These are phyloP conservation scores for Alnus glutinosa DNA, from an alignment of 306 rosid genomes.

Conservation along the genomic window DNA sequence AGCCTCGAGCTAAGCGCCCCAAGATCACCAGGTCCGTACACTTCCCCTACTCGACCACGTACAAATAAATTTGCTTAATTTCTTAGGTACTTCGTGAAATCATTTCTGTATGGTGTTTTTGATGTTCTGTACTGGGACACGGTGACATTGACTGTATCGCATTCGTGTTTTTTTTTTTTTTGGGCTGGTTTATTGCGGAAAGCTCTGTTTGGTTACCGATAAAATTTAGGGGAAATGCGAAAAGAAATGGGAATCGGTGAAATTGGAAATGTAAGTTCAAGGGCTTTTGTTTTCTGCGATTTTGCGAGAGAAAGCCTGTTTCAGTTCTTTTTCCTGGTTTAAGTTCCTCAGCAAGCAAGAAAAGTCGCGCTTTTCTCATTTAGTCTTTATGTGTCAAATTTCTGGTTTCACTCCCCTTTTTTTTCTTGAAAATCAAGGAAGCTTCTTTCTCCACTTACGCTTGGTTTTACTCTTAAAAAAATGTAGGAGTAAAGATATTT, in stretches of 20 bases:
- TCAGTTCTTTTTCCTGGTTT: slow-evolving; percentile 1
- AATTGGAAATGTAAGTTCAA: not conserved
- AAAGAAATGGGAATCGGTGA: not conserved
- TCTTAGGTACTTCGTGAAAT: not conserved
- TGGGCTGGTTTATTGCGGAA: not conserved
- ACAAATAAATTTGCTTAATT: not conserved
- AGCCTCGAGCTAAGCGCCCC: slow-evolving; percentile 67
- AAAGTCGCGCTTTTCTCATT: not conserved
- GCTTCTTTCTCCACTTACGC: not conserved
- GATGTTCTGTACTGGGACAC: not conserved
- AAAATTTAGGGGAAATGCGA: not conserved
- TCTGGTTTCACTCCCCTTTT: not conserved
- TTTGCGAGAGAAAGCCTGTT: not conserved
- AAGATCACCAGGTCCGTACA: slow-evolving; percentile 58
- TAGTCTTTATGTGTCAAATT: not conserved
- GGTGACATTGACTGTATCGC: not conserved
- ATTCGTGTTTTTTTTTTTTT: not conserved
- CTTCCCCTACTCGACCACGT: not conserved
- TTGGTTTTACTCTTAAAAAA: not conserved
- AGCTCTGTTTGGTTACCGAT: not conserved
- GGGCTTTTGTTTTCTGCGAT: not conserved
- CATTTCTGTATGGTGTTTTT: not conserved
- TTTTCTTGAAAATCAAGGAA: not conserved
- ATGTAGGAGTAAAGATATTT: too few relatives aligned
- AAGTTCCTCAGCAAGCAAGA: not conserved